A percentile compares a stretch with the other conserved stretches of the same genome.
phyloP scores from a whole-genome alignment of 2,329 filamentous ascomycete genomes.

The Monosporascus sp. region DNA sequence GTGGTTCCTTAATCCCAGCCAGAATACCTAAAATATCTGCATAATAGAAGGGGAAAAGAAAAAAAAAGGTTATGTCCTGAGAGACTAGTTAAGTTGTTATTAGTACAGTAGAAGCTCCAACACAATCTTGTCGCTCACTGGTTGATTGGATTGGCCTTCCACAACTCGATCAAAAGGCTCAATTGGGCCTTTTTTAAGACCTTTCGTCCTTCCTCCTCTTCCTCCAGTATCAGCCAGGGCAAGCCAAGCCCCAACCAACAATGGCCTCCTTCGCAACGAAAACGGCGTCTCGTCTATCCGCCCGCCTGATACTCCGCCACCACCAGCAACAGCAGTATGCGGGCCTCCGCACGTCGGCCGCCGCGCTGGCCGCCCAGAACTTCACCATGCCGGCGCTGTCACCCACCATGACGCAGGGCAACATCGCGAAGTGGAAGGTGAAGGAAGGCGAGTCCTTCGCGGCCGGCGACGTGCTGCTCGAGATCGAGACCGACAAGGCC shows the following conservation, averaged over 20 bases:
- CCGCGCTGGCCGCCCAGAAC: conserved; percentile 69
- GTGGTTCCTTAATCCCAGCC: conserved; percentile 1
- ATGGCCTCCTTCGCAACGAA: conserved; percentile 60
- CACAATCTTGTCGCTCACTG: neutral
- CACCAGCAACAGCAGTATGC: neutral
- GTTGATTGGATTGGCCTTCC: neutral
- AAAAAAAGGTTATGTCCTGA: neutral
- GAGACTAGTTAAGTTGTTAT: neutral
- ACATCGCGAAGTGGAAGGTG: conserved; percentile 78
- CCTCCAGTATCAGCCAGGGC: conserved; percentile 1
- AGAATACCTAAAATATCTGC: too few relatives aligned
- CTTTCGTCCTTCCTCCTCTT: conserved; percentile 15
- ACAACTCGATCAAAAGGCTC: conserved; percentile 16
- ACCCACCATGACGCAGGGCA: conserved; percentile 90
- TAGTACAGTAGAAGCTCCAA: neutral
- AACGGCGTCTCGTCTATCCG: conserved; percentile 58
- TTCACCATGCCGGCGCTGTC: conserved; percentile 89
- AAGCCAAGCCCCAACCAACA: conserved; percentile 17
- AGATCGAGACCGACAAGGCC: conserved; percentile 92
- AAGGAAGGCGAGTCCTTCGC: conserved; percentile 81
- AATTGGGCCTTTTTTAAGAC: conserved; percentile 22
- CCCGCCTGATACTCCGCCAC: conserved; percentile 41
- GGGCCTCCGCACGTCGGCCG: conserved; percentile 59
- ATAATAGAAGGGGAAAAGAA: conserved; percentile 1
- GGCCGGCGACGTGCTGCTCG: conserved; percentile 80